These are phyloP conservation scores for Trichocomaceae sp. DNA, from an alignment of 2,329 filamentous ascomycete genomes.

Conservation along the genomic window DNA sequence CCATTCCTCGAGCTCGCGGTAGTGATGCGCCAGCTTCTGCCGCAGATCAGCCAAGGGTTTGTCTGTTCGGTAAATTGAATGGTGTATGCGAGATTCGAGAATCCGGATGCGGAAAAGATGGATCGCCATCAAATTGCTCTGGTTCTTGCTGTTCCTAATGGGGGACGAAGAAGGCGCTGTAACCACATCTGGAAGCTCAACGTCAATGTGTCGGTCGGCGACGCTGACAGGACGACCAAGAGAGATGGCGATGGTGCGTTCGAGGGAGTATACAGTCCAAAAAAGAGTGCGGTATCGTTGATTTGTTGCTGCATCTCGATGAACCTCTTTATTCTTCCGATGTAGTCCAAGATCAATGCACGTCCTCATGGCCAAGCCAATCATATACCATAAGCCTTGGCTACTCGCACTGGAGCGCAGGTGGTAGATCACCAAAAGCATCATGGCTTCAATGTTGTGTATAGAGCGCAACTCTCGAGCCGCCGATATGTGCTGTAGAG, in stretches of 20 bases:
- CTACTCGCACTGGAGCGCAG: constrained; percentile 43
- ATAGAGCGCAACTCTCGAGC: constrained; percentile 45
- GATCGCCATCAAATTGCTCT: constrained; percentile 22
- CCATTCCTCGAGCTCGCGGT: constrained; percentile 44
- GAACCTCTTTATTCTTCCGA: constrained; percentile 40
- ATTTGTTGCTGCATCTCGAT: constrained; percentile 36
- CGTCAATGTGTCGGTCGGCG: constrained; percentile 47
- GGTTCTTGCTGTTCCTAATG: background rate
- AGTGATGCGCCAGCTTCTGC: constrained; percentile 42
- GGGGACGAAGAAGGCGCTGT: constrained; percentile 18
- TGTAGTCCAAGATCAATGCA: constrained; percentile 49
- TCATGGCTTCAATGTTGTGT: constrained; percentile 49
- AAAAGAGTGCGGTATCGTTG: constrained; percentile 46
- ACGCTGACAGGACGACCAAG: constrained; percentile 47
- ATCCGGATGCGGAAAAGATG: constrained; percentile 41
- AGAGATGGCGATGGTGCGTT: constrained; percentile 45
- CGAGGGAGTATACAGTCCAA: constrained; percentile 48
- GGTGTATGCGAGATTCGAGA: constrained; percentile 46
- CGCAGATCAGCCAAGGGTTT: constrained; percentile 38
- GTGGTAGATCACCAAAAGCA: constrained; percentile 46
- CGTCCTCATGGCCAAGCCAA: constrained; percentile 48
- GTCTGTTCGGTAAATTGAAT: constrained; percentile 47
- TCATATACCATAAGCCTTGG: constrained; percentile 50
- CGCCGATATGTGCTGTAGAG: constrained; percentile 44
- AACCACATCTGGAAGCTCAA: constrained; percentile 39